Percentiles rank a stretch among this genome's conserved stretches.
These are phyloP conservation scores for Harringtonia lauricola DNA, from an alignment of 2,329 filamentous ascomycete species.

Conservation along the genomic window DNA sequence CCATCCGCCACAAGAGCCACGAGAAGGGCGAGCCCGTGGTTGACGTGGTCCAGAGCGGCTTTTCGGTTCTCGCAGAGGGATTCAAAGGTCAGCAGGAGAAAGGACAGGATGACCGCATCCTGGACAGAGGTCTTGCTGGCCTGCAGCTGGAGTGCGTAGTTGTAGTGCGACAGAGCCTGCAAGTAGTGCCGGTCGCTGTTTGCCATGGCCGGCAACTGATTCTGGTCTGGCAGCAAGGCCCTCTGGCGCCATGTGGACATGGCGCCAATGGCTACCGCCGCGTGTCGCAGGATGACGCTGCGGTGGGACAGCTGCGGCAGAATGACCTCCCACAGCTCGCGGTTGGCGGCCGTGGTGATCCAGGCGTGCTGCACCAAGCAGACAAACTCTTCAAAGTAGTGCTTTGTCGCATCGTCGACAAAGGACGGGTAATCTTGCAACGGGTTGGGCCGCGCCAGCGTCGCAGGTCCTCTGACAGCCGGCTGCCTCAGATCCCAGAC, in stretches of 20 bases:
- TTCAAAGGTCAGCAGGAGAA: constrained; percentile 25
- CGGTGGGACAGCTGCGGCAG: constrained; percentile 21
- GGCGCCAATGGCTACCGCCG: constrained; percentile 23
- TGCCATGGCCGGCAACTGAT: neutral
- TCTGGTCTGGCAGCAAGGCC: no score
- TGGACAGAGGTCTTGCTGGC: constrained; percentile 16
- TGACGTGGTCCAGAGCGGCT: constrained; percentile 22
- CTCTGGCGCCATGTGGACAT: constrained; percentile 7
- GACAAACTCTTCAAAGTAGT: constrained; percentile 14
- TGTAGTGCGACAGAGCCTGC: constrained; percentile 18
- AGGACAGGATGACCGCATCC: constrained; percentile 21
- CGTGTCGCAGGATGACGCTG: constrained; percentile 22
- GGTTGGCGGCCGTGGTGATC: constrained; percentile 16
- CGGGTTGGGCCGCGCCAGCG: neutral
- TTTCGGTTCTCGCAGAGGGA: constrained; percentile 21
- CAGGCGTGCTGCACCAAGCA: constrained; percentile 7
- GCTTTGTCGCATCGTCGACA: constrained; percentile 6
- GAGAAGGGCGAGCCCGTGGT: constrained; percentile 23
- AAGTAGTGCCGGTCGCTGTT: constrained; percentile 16
- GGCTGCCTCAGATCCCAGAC: neutral
- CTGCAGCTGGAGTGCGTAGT: constrained; percentile 21
- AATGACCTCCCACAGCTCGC: constrained; percentile 20
- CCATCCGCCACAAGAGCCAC: constrained; percentile 17
- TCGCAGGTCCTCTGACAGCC: neutral
- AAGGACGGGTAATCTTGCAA: constrained; percentile 2